Evolutionary conservation across 306 rosid genomes (phyloP), one percentile per base, ranked within the genome.

Genomic region (Prunus mume): DNA sequence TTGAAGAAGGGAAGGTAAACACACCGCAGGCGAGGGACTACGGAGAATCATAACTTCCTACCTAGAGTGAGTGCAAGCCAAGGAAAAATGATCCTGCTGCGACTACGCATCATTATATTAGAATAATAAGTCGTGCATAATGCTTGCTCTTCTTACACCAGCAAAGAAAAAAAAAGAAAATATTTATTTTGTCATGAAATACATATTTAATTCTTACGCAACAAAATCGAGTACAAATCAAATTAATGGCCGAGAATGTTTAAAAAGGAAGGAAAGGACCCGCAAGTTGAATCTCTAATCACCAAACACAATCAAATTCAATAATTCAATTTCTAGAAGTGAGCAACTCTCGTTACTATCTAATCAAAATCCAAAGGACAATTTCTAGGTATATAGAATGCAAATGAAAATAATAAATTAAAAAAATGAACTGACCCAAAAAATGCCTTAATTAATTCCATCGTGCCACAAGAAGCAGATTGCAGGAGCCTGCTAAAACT

Each of bases 401-500:
- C 56, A 43, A 41, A 56, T 72, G 4, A 38, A 52, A 73, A 47
- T 32, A 25, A n/a, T 17, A 55, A 0, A 38, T 38, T 13, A 2
- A 58, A 24, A 25, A 24, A 58, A 43, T 18, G 27, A 43, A 22
- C 12, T 47, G 41, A 57, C 32, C 51, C 66, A 43, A 73, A 58
- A 60, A n/a, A 30, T 28, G 68, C 8, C 68, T 27, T 63, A 3
- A 63, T 24, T n/a, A 47, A 22, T 22, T 72, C 55, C 62, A 46
- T 30, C 1, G 63, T 70, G 41, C 75, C 67, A 28, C 77, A 55
- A 41, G 34, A 61, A 13, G 25, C 25, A 38, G 51, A 68, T 24
- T 25, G 60, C 75, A 78, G 46, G 72, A 79, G 75, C 78, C 51
- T 43, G 71, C 69, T 47, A 65, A 52, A 52, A 27, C 61, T 4